Evolutionary conservation across 352 stramenopile genomes (phyloP), one percentile per base, ranked within the genome.

Genomic region (Thalassiosira hispida): DNA sequence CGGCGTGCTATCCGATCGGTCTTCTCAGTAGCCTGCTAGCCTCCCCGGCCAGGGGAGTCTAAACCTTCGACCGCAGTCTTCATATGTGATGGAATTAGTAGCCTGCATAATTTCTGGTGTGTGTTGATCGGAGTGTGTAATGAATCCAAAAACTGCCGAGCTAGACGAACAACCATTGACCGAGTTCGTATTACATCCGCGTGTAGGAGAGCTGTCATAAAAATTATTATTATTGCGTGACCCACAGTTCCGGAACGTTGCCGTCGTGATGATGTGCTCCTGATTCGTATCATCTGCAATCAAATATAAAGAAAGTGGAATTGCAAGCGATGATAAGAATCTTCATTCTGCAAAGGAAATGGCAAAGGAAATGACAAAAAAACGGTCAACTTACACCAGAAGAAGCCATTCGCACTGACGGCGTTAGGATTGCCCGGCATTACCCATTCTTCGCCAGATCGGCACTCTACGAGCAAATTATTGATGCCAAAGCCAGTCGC

Each of bases 191-290:
- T 68, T 40, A 42, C 79, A 86, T 40, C 79, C 79, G 25, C 74
- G 42, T 20, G 59, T 73, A 31, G 67, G 16, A 9, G 62, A 76
- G 47, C 35, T 73, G 53, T 82, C 67, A 40, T 86, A 86, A 38
- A 79, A 47, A 69, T 83, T 57, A 20, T 66, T 66, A 23, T 14
- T 12, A 9, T 61, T 59, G 11, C 67, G 27, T 12, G 66, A 68
- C 5, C 79, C 79, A 77, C 79, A 86, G 64, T 86, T 84, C 8
- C 57, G n/a, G 46, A 86, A 86, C 1, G 9, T 77, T 3, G 68
- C 27, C 14, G 68, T 52, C 11, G 73, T 77, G 7, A 86, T 83
- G 56, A 86, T 86, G 29, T 86, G 79, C 35, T 80, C 74, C 63
- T 84, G 73, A 29, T 33, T n/a, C 18, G 65, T 74, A 40, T 66